Evolutionary conservation across 208 protist species (phyloP).

Genomic region (Crithidia fasciculata): DNA sequence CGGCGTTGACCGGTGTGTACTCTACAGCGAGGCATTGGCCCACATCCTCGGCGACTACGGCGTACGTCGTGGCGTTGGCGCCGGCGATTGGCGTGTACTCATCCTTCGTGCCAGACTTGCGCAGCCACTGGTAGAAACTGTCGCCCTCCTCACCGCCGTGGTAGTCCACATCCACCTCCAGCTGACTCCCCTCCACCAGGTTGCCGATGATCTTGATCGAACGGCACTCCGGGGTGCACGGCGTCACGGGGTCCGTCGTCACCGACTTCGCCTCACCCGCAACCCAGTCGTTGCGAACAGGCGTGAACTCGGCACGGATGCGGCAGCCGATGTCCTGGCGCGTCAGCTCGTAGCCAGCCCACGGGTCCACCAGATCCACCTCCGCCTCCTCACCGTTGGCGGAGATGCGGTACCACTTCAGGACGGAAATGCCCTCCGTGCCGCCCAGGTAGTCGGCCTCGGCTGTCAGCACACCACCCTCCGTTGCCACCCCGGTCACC

Average conservation of each 20-base stretch:
- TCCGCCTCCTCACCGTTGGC: slow-evolving; percentile 66
- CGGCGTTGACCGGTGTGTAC: slow-evolving; percentile 88
- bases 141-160: slow-evolving; percentile 87
- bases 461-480: slow-evolving; percentile 80
- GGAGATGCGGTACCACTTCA: slow-evolving; percentile 87
- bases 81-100: slow-evolving; percentile 86
- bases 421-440: slow-evolving; percentile 83
- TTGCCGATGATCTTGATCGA: slow-evolving; percentile 92
- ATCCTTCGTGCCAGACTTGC: slow-evolving; percentile 53
- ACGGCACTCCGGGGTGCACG: slow-evolving; percentile 82
- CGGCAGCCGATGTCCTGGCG: slow-evolving; percentile 82
- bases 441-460: slow-evolving; percentile 90
- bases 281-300: slow-evolving; percentile 89
- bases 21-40: slow-evolving; percentile 90
- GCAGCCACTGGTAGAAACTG: slow-evolving; percentile 92
- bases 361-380: slow-evolving; percentile 77
- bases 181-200: slow-evolving; percentile 81
- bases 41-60: slow-evolving; percentile 82
- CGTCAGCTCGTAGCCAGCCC: slow-evolving; percentile 85
- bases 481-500: slow-evolving; percentile 76
- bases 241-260: slow-evolving; percentile 62
- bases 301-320: slow-evolving; percentile 89
- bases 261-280: slow-evolving; percentile 83
- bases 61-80: slow-evolving; percentile 81
- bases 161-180: slow-evolving; percentile 87